Evolutionary conservation across 345 rosid genomes (phyloP).

Genomic region (Rhizophora apiculata): DNA sequence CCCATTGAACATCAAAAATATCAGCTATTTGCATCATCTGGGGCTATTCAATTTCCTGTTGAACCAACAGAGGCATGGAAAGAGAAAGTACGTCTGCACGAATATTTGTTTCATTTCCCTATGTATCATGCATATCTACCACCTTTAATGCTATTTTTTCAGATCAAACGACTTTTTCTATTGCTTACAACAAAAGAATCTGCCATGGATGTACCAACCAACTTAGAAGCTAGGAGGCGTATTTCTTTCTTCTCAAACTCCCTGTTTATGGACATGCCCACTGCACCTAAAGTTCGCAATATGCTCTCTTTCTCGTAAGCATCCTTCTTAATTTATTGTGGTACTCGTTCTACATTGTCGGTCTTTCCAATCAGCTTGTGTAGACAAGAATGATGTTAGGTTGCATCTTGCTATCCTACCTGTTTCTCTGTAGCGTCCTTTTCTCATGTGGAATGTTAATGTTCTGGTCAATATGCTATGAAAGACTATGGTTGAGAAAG

Average conservation of each 20-base stretch:
- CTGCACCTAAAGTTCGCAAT: constrained; percentile 97
- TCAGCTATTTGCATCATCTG: constrained; percentile 83
- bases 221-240: constrained; percentile 95
- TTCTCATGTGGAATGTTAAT: too few relatives aligned
- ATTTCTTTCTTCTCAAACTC: constrained; percentile 98
- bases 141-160: constrained; percentile 12
- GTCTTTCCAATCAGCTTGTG: background rate
- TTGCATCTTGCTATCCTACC: too few relatives aligned
- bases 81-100: constrained; percentile 61
- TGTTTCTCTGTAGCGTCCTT: too few relatives aligned
- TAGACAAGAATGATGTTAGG: background rate
- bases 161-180: constrained; percentile 71
- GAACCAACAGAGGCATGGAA: constrained; percentile 88
- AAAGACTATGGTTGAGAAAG: too few relatives aligned
- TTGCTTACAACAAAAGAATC: constrained; percentile 98
- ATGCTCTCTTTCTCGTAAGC: constrained; percentile 99
- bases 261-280: constrained; percentile 96
- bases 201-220: constrained; percentile 99
- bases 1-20: constrained; percentile 47
- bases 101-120: background rate
- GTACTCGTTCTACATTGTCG: background rate
- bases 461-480: too few relatives aligned
- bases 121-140: background rate
- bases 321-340: constrained; percentile 23
- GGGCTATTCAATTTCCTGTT: constrained; percentile 89